These are phyloP conservation scores for Cladosporium sp. DNA, from an alignment of 2,329 filamentous ascomycete genomes.

Conservation along the genomic window DNA sequence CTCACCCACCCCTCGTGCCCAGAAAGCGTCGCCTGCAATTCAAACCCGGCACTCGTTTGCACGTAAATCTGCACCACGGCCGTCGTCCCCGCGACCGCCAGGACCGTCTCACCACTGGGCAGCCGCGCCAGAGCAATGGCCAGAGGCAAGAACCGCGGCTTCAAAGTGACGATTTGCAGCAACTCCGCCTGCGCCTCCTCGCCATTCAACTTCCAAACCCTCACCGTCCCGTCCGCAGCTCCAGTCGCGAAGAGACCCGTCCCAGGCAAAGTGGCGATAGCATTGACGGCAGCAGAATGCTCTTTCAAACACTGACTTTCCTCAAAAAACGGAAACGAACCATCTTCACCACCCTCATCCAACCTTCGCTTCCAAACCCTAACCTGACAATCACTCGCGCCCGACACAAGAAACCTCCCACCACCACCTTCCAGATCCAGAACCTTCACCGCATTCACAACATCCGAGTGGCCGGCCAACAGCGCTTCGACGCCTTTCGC, in stretches of 20 bases:
- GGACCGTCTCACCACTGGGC: slow-evolving; percentile 41
- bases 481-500: slow-evolving; percentile 60
- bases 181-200: slow-evolving; percentile 41
- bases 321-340: slow-evolving; percentile 31
- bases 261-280: slow-evolving; percentile 46
- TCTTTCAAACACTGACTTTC: slow-evolving; percentile 52
- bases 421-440: slow-evolving; percentile 53
- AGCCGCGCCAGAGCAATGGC: slow-evolving; percentile 66
- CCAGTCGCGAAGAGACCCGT: slow-evolving; percentile 53
- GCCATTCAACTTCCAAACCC: slow-evolving; percentile 61
- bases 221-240: slow-evolving; percentile 59
- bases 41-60: slow-evolving; percentile 51
- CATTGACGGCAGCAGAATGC: slow-evolving; percentile 73
- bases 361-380: slow-evolving; percentile 52
- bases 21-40: slow-evolving; percentile 68
- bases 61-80: slow-evolving; percentile 78
- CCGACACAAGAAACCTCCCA: slow-evolving; percentile 66
- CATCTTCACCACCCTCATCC: slow-evolving; percentile 10
- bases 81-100: slow-evolving; percentile 84
- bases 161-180: slow-evolving; percentile 66
- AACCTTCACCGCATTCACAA: slow-evolving; percentile 81
- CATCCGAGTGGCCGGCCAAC: slow-evolving; percentile 71
- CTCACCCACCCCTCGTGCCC: slow-evolving; percentile 96
- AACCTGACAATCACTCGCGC: slow-evolving; percentile 74
- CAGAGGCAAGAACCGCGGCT: slow-evolving; percentile 78